These are phyloP conservation scores for Dovyalis caffra DNA, from an alignment of 345 rosid genomes.

Conservation along the genomic window DNA sequence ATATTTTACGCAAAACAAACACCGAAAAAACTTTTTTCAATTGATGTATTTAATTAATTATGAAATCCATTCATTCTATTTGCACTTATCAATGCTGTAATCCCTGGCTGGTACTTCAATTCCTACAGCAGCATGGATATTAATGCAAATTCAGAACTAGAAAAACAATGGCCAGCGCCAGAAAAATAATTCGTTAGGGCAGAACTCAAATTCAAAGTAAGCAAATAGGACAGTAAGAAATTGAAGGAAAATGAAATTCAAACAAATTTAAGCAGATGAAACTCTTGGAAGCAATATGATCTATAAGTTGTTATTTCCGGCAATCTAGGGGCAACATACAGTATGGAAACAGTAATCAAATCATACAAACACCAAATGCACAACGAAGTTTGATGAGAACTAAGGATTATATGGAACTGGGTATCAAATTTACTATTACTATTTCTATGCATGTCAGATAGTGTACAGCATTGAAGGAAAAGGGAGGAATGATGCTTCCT, in stretches of 20 bases:
- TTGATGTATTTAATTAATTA: too few species aligned
- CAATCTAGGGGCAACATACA: background rate
- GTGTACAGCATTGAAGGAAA: background rate
- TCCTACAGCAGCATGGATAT: constrained; percentile 39
- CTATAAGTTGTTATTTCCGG: background rate
- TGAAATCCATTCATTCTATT: too few species aligned
- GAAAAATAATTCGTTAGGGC: background rate
- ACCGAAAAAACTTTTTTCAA: too few species aligned
- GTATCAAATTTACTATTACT: background rate
- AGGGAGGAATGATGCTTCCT: background rate
- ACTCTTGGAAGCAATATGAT: background rate
- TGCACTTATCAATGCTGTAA: constrained; percentile 65
- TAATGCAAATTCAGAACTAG: background rate
- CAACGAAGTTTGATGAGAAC: background rate
- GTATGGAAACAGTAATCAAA: background rate
- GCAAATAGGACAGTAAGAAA: background rate
- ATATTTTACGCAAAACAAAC: too few species aligned
- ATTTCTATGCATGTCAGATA: background rate
- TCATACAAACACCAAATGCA: background rate
- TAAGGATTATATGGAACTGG: background rate
- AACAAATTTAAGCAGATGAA: background rate
- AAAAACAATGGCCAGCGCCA: background rate
- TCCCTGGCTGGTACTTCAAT: constrained; percentile 64
- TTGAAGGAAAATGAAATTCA: background rate
- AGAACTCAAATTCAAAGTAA: background rate